Base-by-base conservation (phyloP, 208 protist genomes). In the Tritrichomonas foetus region DNA sequence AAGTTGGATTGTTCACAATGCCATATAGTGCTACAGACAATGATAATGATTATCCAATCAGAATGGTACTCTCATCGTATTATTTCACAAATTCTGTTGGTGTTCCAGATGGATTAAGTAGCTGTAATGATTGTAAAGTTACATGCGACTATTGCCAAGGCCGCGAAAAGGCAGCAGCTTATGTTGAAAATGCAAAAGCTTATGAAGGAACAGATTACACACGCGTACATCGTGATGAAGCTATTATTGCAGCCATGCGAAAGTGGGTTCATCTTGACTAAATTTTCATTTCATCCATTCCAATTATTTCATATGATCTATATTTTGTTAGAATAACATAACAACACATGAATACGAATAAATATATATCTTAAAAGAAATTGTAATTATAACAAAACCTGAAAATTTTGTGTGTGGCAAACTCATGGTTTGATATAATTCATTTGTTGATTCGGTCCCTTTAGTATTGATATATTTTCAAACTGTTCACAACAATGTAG, bases 51-150 rank as follows among this genome's bases (percentile, higher is more conserved):
- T 78, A 78, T 47, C 39, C 69, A 39, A 95, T 97, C 30, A 13
- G 95, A 13, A 33, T 96, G 20, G 61, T 96, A 13, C 89, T 96
- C 3, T 97, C 96, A 22, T 95, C 94, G 25, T 96, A 84, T 36
- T 96, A 93, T 2, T 96, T 61, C 53, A 16, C 5, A 33, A 47
- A 78, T 47, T 22, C 33, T 13, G 69, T 47, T 2, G 16, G 11
- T 1, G 47, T 78, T 47, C 69, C 69, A 47, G 69, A 96, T 93
- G 96, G 96, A 25, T 53, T 89, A 30, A 94, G 66, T 50, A 93
- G 95, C 25, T 96, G 95, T 47, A 64, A 25, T 30, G n/a, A 80
- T 3, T 96, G 95, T 80, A 66, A 25, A 1, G 13, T 61, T 1
- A 78, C 69, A 78, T 78, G 69, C 33, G 69, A 47, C 3, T 13